A percentile compares a stretch with the other conserved stretches of the same genome.
These are phyloP conservation scores for Tolypocladium guangdongense DNA, from an alignment of 2,329 filamentous ascomycete species.

Conservation along the genomic window DNA sequence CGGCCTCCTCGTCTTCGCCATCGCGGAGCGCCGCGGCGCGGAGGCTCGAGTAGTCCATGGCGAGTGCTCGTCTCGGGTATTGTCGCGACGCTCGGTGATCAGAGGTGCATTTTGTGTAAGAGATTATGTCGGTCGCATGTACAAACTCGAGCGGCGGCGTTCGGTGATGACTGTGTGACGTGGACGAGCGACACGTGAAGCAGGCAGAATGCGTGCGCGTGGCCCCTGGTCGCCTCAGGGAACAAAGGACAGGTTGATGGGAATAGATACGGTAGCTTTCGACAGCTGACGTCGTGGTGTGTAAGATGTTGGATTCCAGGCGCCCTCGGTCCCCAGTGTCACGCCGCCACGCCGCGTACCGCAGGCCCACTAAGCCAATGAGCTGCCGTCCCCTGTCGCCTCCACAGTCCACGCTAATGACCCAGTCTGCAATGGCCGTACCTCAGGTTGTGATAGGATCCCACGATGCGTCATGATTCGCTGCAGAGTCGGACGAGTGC, in stretches of 20 bases:
- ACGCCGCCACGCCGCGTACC: background rate
- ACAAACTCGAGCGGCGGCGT: background rate
- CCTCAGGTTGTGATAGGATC: too few relatives aligned
- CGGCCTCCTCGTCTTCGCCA: conserved; percentile 87
- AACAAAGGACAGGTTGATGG: background rate
- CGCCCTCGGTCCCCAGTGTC: background rate
- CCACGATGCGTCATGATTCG: background rate
- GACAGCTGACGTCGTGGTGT: background rate
- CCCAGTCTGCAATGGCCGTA: too few relatives aligned
- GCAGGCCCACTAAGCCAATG: background rate
- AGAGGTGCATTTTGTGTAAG: background rate
- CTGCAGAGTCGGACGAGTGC: background rate
- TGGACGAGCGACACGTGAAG: background rate
- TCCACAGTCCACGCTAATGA: background rate
- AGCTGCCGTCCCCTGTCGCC: background rate
- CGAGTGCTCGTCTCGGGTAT: background rate
- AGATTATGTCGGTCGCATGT: background rate
- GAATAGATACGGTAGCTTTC: background rate
- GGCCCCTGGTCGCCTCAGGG: background rate
- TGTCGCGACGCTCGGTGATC: background rate
- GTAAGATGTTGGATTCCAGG: background rate
- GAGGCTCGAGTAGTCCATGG: conserved; percentile 64
- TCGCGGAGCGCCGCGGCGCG: conserved; percentile 79
- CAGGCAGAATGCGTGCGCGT: background rate
- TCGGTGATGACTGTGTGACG: background rate